Conservation (phyloP, 106 monocot genomes). For the Dioscorea zingiberensis region DNA sequence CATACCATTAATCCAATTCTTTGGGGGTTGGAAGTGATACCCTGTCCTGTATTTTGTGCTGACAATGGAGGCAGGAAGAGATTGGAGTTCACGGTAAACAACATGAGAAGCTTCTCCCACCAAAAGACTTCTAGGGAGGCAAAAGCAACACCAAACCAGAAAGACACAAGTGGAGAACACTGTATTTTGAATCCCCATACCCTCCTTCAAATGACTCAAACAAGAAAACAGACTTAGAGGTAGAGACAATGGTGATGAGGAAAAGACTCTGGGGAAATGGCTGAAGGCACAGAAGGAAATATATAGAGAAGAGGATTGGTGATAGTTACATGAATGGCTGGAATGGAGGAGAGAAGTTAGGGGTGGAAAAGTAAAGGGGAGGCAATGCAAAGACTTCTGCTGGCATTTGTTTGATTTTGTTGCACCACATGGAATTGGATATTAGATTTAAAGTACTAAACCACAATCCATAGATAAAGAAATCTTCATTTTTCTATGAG, state of each 20-base stretch:
- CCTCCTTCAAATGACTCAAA: not conserved
- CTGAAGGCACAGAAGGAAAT: not conserved
- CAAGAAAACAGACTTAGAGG: too few relatives aligned
- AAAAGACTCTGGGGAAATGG: not conserved
- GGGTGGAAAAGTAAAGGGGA: not conserved
- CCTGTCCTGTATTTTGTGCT: constrained; percentile 28
- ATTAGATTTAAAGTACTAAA: too few relatives aligned
- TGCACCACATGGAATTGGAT: too few relatives aligned
- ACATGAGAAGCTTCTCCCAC: constrained; percentile 27
- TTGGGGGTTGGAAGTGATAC: constrained; percentile 70
- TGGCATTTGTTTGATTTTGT: too few relatives aligned
- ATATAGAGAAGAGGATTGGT: not conserved
- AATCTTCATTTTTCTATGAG: too few relatives aligned
- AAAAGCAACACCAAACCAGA: not conserved
- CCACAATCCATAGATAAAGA: too few relatives aligned
- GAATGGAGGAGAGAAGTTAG: not conserved
- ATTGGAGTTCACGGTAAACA: constrained; percentile 16
- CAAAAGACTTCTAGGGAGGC: not conserved
- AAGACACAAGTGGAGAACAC: not conserved
- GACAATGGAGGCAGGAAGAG: constrained; percentile 12
- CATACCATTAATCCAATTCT: constrained; percentile 73
- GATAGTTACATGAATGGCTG: not conserved
- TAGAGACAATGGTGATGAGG: not conserved
- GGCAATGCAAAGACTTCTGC: not conserved
- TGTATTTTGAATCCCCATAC: not conserved